phyloP scores from a whole-genome alignment of 2,329 filamentous ascomycete species.

The Magnaporthales sp. region DNA sequence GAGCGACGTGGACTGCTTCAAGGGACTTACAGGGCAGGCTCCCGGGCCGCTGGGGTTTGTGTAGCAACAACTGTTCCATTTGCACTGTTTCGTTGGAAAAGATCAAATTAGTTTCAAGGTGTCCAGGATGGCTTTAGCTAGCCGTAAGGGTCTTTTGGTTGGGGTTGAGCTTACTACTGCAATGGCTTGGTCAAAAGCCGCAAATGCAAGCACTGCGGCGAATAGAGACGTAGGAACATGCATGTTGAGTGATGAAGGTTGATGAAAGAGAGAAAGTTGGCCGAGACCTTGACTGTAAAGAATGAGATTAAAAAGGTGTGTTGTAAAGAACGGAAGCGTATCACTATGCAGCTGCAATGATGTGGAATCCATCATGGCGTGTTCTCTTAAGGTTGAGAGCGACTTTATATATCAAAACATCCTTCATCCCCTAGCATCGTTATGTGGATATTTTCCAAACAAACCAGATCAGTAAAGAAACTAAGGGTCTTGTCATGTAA shows the following conservation, averaged over 20 bases:
- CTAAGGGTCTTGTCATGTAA: not conserved
- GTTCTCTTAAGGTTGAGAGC: not conserved
- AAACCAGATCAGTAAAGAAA: not conserved
- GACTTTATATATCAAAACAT: not conserved
- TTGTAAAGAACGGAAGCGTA: too few relatives aligned
- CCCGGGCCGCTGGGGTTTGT: constrained; percentile 2
- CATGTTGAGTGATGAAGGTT: not conserved
- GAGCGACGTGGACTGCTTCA: not conserved
- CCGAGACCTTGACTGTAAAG: not conserved
- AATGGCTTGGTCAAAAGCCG: not conserved
- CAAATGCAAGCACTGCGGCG: not conserved
- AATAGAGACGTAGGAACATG: not conserved
- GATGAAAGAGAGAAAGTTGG: not conserved
- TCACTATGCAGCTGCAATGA: too few relatives aligned
- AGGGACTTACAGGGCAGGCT: constrained; percentile 2
- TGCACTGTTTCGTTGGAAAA: not conserved
- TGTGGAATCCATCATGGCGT: not conserved
- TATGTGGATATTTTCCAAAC: not conserved
- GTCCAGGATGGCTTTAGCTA: not conserved
- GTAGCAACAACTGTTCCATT: constrained; percentile 2
- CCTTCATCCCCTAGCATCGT: not conserved
- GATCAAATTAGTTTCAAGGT: not conserved
- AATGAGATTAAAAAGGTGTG: not conserved
- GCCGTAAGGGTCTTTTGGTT: too few relatives aligned
- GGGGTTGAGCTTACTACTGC: not conserved